Evolutionary conservation across 805 yeast species (phyloP).

Genomic region (Barnettozyma siamensis): DNA sequence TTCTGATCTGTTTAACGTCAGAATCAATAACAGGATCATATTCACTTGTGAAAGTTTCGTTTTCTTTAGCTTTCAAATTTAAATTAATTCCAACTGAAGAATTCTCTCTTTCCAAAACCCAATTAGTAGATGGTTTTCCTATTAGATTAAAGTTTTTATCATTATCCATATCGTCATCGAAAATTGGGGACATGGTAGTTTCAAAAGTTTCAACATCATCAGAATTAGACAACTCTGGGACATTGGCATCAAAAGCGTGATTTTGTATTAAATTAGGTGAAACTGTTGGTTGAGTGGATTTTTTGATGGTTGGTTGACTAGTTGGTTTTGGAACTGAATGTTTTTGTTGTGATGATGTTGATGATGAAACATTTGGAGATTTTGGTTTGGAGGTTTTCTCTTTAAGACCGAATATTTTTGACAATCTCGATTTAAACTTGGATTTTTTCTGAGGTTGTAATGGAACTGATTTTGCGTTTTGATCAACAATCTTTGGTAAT

Average conservation of each 20-base stretch:
- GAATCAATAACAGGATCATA: neutral
- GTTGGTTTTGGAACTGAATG: neutral
- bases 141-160: constrained; percentile 1
- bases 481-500: constrained; percentile 12
- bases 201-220: constrained; percentile 20
- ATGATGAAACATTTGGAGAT: neutral
- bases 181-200: constrained; percentile 21
- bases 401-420: constrained; percentile 17
- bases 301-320: neutral
- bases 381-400: neutral
- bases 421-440: constrained; percentile 20
- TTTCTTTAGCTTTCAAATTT: constrained; percentile 1
- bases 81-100: constrained; percentile 16
- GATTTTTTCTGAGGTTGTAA: constrained; percentile 3
- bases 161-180: constrained; percentile 14
- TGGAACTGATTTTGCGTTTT: neutral
- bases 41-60: neutral
- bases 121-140: neutral
- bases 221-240: constrained; percentile 13
- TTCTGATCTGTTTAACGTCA: neutral
- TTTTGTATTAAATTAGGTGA: neutral
- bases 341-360: neutral
- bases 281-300: too few relatives aligned
- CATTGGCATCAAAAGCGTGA: constrained; percentile 6
- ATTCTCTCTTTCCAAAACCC: constrained; percentile 19